Evolutionary conservation across 768 basidiomycete genomes (phyloP).

Genomic region (Imleria badia): DNA sequence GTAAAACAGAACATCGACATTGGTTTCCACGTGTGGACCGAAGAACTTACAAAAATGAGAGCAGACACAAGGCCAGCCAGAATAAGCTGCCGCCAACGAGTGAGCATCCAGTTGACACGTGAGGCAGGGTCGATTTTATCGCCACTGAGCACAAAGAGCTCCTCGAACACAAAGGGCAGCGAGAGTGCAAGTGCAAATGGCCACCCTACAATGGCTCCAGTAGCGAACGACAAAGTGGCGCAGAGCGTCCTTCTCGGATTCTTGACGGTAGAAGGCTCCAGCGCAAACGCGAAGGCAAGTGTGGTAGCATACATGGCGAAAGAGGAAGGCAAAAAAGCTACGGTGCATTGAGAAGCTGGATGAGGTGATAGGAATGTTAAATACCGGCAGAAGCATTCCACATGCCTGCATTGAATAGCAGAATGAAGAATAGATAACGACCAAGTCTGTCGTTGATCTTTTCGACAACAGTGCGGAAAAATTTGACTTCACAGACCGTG

Average conservation of each 20-base stretch:
- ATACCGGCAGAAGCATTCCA: constrained; percentile 87
- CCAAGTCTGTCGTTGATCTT: constrained; percentile 87
- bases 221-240: constrained; percentile 70
- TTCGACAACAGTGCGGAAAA: constrained; percentile 80
- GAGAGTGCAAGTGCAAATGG: constrained; percentile 90
- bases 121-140: constrained; percentile 56
- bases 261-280: constrained; percentile 54
- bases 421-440: constrained; percentile 88
- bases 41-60: constrained; percentile 57
- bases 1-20: not conserved
- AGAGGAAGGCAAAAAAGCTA: constrained; percentile 92
- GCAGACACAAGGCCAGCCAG: constrained; percentile 52
- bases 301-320: constrained; percentile 91
- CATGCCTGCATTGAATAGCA: constrained; percentile 88
- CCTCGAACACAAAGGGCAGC: constrained; percentile 88
- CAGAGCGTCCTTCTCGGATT: constrained; percentile 58
- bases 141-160: constrained; percentile 74
- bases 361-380: not conserved
- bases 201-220: constrained; percentile 92
- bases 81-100: constrained; percentile 59
- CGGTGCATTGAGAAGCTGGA: constrained; percentile 12
- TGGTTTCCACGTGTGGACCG: not conserved
- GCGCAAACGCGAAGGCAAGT: constrained; percentile 71
- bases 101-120: constrained; percentile 53
- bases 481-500: constrained; percentile 72